Evolutionary conservation across 2,329 filamentous ascomycete species (phyloP), one percentile per base, ranked within the genome.

Genomic region (Epichloe elymi): DNA sequence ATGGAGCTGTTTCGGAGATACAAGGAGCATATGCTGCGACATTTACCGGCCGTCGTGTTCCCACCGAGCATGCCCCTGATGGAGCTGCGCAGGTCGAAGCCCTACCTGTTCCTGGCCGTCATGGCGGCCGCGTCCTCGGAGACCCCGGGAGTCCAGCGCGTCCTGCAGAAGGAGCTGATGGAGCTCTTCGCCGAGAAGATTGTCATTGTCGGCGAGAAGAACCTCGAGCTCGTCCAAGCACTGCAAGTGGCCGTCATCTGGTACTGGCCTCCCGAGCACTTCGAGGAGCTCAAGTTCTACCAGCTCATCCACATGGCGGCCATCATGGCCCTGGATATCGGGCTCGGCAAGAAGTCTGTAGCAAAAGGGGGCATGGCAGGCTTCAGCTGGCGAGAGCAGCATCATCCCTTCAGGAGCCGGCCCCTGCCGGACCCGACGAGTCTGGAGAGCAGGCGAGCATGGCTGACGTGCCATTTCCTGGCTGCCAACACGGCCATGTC

Each of bases 231-330:
- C 6, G 80, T 94, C 8, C 89, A 95, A 67, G 79, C 86, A 2
- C 70, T 95, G 40, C 76, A 87, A 52, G 71, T 95, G 3, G 74
- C 80, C 6, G 80, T 83, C n/a, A 77, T 89, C 19, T 95, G 88
- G 86, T 94, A 95, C 64, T 82, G 82, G 64, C 87, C 88, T 15
- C 88, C 88, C 0, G 83, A 91, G 57, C 78, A 86, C 59, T 86
- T 86, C 53, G 87, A 94, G 60, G 85, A 93, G 67, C 79, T 91
- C 61, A 93, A 93, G 63, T 94, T 93, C 64, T 95, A 93, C 68
- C 86, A 91, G 69, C 76, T 93, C 57, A 81, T 88, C 44, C 87
- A 95, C 63, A 80, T 88, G 61, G 85, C 86, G 2, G 83, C 83
- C 46, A 78, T 88, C 58, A 87, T 95, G 82, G 85, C 84, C 26